Conservation (phyloP, 148 eudicot species). For the Linanthus parryae region DNA sequence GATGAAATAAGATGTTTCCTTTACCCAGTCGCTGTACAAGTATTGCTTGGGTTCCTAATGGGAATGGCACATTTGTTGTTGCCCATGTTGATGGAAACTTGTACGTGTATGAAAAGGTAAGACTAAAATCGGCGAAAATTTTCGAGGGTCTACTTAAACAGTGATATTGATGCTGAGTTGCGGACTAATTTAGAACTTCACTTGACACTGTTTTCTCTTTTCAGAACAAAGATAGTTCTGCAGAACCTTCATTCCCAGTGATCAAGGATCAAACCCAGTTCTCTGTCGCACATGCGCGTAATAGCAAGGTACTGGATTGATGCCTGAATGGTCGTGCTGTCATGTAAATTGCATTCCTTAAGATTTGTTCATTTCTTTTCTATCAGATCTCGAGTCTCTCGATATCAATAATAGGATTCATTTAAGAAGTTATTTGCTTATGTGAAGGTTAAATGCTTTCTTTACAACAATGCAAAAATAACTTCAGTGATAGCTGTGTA, state of each 20-base stretch:
- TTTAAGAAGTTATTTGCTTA: too few species aligned
- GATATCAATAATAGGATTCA: too few species aligned
- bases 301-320: conserved; percentile 54
- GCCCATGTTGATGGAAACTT: conserved; percentile 90
- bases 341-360: background rate
- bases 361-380: background rate
- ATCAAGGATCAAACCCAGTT: conserved; percentile 78
- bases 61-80: conserved; percentile 73
- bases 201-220: conserved; percentile 3
- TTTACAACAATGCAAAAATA: too few species aligned
- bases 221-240: conserved; percentile 80
- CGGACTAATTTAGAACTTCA: background rate
- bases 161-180: background rate
- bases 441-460: too few species aligned
- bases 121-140: conserved; percentile 10
- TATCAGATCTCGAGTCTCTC: background rate
- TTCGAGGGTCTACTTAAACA: conserved; percentile 1
- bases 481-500: conserved; percentile 2
- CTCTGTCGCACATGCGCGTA: conserved; percentile 76
- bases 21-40: conserved; percentile 75
- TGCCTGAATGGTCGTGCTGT: conserved; percentile 2
- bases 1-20: background rate
- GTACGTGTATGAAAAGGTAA: conserved; percentile 87
- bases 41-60: conserved; percentile 84
- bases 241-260: conserved; percentile 71